Evolutionary conservation across 352 stramenopile genomes (phyloP), one percentile per base, ranked within the genome.

Genomic region (Phytophthora litchii): DNA sequence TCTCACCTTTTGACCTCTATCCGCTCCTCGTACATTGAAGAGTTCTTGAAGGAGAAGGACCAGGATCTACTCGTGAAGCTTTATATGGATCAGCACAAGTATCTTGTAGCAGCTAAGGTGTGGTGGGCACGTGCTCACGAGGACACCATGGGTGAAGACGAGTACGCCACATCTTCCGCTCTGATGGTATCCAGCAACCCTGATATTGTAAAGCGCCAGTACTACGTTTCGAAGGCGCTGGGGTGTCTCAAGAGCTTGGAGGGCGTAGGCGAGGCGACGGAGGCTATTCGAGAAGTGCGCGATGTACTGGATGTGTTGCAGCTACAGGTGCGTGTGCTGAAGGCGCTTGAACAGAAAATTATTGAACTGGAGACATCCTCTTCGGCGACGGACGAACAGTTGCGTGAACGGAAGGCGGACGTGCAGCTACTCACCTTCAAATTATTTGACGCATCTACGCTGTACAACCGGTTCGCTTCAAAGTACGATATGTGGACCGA

Each of bases 401-500:
- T 91, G 0, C 53, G 59, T 3, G 61, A 83, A 34, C 81, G 76
- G 8, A 78, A 83, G 29, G 60, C 72, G n/a, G 81, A 91, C 54
- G 50, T 92, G 31, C 73, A 85, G 49, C 47, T 88, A 4, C 67
- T 95, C 2, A 90, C 78, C 4, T 92, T 78, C 48, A 91, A 90
- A 56, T 75, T 92, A 34, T 83, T 91, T 23, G 83, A 92, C 25
- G 84, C 86, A 8, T 89, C 86, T 16, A 86, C 83, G 9, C 50
- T 95, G 38, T 95, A 95, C 78, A 95, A 95, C 52, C 78, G 84
- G 37, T 95, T 91, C 50, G 84, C 86, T 0, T 82, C 76, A 17
- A 94, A 94, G 72, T 91, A 93, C 62, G 71, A 91, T 43, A 88
- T 95, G 78, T 95, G 86, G 86, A 79, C 81, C 1, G 86, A 93